These are phyloP conservation scores for Phytophthora aleatoria DNA, from an alignment of 352 stramenopile genomes.

Conservation along the genomic window DNA sequence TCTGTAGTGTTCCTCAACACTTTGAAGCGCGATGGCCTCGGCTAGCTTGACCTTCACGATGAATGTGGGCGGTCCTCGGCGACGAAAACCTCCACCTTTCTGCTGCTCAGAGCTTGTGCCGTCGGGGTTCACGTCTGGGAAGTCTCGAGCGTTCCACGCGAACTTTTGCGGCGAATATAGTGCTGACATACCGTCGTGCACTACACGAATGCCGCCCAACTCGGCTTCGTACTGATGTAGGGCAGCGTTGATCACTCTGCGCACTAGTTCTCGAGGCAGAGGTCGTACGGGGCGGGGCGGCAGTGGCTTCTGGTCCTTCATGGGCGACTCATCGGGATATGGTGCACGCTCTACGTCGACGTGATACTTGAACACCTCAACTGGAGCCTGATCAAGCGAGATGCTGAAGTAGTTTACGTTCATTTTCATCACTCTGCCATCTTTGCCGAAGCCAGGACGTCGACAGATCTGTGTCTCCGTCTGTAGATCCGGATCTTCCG, in stretches of 20 bases:
- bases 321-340: slow-evolving; percentile 27
- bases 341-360: slow-evolving; percentile 50
- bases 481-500: slow-evolving; percentile 33
- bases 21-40: slow-evolving; percentile 49
- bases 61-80: slow-evolving; percentile 47
- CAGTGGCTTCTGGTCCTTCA: slow-evolving; percentile 23
- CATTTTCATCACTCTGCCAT: slow-evolving; percentile 36
- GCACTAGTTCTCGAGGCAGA: slow-evolving; percentile 45
- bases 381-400: slow-evolving; percentile 36
- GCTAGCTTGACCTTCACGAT: slow-evolving; percentile 65
- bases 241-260: slow-evolving; percentile 56
- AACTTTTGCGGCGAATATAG: slow-evolving; percentile 53
- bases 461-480: slow-evolving; percentile 40
- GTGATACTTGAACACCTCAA: slow-evolving; percentile 76
- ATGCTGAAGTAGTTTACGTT: slow-evolving; percentile 66
- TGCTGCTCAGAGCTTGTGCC: slow-evolving; percentile 3
- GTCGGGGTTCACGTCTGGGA: slow-evolving; percentile 56
- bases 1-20: slow-evolving; percentile 43
- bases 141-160: slow-evolving; percentile 51
- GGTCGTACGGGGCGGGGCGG: slow-evolving; percentile 44
- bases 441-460: slow-evolving; percentile 37
- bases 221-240: slow-evolving; percentile 46
- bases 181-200: slow-evolving; percentile 63
- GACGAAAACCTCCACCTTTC: not conserved
- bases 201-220: slow-evolving; percentile 49